Evolutionary conservation across 1,284 basidiomycete species (phyloP).

Genomic region (Ustilago nuda): DNA sequence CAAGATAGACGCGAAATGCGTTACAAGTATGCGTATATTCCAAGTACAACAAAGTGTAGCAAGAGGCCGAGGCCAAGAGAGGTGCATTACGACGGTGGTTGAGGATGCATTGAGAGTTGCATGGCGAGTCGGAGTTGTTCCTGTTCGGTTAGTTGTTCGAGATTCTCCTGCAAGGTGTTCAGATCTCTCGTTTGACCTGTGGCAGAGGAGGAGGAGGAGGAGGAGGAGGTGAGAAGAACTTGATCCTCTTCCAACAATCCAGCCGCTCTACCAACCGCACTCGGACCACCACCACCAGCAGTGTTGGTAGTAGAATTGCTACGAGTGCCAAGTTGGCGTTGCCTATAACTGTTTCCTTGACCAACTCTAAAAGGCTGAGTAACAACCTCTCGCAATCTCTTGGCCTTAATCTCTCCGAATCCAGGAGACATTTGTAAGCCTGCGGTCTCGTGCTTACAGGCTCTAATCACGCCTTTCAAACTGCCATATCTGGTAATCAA

Average conservation of each 20-base stretch:
- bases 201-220: not conserved
- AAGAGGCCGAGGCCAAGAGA: not conserved
- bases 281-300: not conserved
- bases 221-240: not conserved
- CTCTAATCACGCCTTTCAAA: conserved; percentile 23
- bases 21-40: not conserved
- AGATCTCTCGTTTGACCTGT: conserved; percentile 5
- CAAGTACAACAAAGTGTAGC: no score
- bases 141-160: conserved; percentile 52
- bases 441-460: not conserved
- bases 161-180: conserved; percentile 30
- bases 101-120: conserved; percentile 11
- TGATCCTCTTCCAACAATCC: not conserved
- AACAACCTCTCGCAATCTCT: conserved; percentile 73
- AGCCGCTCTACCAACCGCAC: not conserved
- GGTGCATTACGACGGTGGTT: not conserved
- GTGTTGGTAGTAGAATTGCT: not conserved
- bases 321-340: conserved; percentile 68
- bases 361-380: conserved; percentile 72
- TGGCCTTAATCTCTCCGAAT: conserved; percentile 93
- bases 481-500: conserved; percentile 73
- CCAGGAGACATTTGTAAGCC: conserved; percentile 87
- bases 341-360: conserved; percentile 81
- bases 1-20: no score
- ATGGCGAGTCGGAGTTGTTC: conserved; percentile 54